phyloP scores from a whole-genome alignment of 768 basidiomycete species.

The Scleroderma bovista region DNA sequence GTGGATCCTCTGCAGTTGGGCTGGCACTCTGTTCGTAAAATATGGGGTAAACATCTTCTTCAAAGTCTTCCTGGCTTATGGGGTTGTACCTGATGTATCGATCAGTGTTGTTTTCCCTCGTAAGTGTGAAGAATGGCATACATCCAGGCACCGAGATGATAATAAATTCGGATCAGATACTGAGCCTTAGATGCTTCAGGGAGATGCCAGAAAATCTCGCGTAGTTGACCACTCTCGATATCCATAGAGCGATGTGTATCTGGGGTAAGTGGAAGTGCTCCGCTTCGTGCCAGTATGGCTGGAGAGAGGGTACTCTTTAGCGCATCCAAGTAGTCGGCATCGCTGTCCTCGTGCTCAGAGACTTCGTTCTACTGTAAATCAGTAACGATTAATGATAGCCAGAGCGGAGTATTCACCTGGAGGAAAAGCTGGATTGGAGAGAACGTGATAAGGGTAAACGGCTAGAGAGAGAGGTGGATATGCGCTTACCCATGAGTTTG shows the following conservation, averaged over 20 bases:
- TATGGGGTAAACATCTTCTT: conserved; percentile 51
- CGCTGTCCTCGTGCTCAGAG: conserved; percentile 45
- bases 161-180: conserved; percentile 58
- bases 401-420: conserved; percentile 43
- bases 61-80: conserved; percentile 53
- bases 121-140: conserved; percentile 28
- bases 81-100: conserved; percentile 54
- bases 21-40: conserved; percentile 47
- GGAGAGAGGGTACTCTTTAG: conserved; percentile 54
- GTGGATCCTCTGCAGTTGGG: conserved; percentile 44
- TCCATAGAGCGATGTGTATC: conserved; percentile 32
- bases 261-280: conserved; percentile 58
- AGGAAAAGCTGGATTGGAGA: conserved; percentile 54
- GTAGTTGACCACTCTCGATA: conserved; percentile 42
- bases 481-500: conserved; percentile 65
- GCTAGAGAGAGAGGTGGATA: not conserved
- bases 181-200: conserved; percentile 55
- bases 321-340: conserved; percentile 40
- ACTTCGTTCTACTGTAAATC: conserved; percentile 48
- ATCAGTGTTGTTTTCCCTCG: conserved; percentile 6
- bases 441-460: conserved; percentile 10
- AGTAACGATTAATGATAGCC: conserved; percentile 1
- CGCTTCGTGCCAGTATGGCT: conserved; percentile 59
- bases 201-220: conserved; percentile 64
- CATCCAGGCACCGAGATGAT: conserved; percentile 68